Base-by-base conservation (phyloP, 371 early-diverging fungal genomes). In the Sporodiniella umbellata region DNA sequence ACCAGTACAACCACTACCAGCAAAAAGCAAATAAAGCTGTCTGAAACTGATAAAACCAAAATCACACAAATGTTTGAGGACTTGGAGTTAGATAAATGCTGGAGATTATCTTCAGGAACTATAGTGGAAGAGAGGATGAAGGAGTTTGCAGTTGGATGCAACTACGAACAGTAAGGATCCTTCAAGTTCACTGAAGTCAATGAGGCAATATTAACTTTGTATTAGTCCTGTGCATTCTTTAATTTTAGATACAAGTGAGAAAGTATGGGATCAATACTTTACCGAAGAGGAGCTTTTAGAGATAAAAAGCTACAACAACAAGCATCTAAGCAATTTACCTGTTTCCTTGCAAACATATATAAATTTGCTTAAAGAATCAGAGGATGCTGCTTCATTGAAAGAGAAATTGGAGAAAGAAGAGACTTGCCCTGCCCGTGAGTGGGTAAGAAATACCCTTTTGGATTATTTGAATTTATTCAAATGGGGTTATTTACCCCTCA, bases 401-500 rank as follows among this genome's bases (percentile, higher is more conserved):
- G n/a, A 30, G 25, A 46, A 53, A n/a, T 50, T 50, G 26, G 23
- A 21, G 8, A 3, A 58, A 49, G 53, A 48, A 45, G 18, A 48
- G 24, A 17, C 35, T 18, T 53, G 33, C 30, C 46, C 51, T 53
- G 54, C 46, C 42, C n/a, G 46, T 33, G 54, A 59, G 28, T 53
- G 60, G 53, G 35, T 53, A 48, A 53, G 42, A 48, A 49, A 39
- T 53, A 49, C 50, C 28, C 19, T 53, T 39, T 10, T 53, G 23
- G 46, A 45, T 6, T 58, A 53, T 49, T 39, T 53, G 3, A 43
- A 8, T 0, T 22, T 58, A n/a, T 58, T 58, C 35, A 53, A 53
- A 44, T 58, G 50, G 39, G 45, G 26, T 19, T 58, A 58, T 49
- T 51, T 60, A 35, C 54, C 50, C 18, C 53, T 54, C 11, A 59